Base-by-base conservation (phyloP, 1,139 yeast genomes). In the Saccharomyces hybrid region DNA sequence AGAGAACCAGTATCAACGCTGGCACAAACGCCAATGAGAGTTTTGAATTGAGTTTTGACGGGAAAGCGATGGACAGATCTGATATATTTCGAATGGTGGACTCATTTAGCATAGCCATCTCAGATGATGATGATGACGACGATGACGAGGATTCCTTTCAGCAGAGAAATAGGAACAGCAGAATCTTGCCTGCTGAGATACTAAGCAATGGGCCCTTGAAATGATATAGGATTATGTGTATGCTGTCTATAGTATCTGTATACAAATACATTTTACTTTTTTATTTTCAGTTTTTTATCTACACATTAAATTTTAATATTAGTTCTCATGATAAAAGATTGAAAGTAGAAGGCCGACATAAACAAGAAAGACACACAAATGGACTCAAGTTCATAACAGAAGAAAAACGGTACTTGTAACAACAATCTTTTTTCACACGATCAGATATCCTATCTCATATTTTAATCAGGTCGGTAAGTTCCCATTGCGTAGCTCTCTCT, bases 21-120 rank as follows among this genome's bases (percentile, higher is more conserved):
- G 47, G 29, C 11, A 28, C 16, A 3, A 38, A 53, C 23, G 47
- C 47, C 38, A 64, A 67, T 49, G 70, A 67, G 44, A 65, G 67
- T 51, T 64, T 66, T 50, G 77, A 73, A 29, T 56, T 73, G 51
- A 72, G 76, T 60, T 73, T 73, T 54, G 77, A 73, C 58, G 77
- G 77, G 8, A 73, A 73, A 55, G 77, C 76, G 1, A 63, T 73
- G 67, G 73, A 73, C 58, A 69, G 68, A 53, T 71, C 71, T 55
- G 77, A 73, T 59, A 59, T 72, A 20, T 71, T 72, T 48, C 68
- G 72, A 47, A 65, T 73, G 61, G 73, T 72, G 11, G 75, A 73
- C 53, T 69, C 72, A 5, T 69, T 68, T 51, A 66, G 67, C 48
- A 59, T 66, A 9, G 68, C 67, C 2, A 56, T 63, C 25, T 65